Base-by-base conservation (phyloP, 768 basidiomycete species). In the Pisolithus microcarpus region DNA sequence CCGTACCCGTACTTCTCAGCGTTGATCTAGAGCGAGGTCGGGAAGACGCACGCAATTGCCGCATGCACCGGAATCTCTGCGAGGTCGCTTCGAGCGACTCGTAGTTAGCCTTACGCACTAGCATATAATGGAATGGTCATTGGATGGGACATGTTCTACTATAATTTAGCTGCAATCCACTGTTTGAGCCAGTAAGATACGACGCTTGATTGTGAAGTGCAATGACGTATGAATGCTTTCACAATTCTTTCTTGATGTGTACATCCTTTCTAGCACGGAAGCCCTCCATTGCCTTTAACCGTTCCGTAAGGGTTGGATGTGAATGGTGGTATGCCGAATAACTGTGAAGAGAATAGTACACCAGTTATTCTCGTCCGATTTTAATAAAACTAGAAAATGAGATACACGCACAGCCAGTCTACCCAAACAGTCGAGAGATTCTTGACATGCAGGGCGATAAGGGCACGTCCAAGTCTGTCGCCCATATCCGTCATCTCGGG, bases 241-340 rank as follows among this genome's bases (percentile, higher is more conserved):
- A 66, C 0, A 61, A 38, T 43, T 55, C 58, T 54, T 69, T 67
- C 50, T 65, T 68, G 43, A 39, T 56, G 51, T 62, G 48, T 55
- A 55, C 58, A 0, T 49, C 37, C 31, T 70, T 70, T 54, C 72
- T 68, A 5, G 65, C 68, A 58, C 82, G 76, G 73, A 78, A 82
- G n/a, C 69, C 64, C 52, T 95, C 91, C 37, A 96, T 75, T 2
- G 81, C 90, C 56, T 80, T 83, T 60, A 97, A 72, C 7, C 94
- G 79, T 71, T 99, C 94, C 36, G 88, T 86, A 56, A 99, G 67
- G 2, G 92, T 96, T 5, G 95, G 95, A 68, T 99, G 95, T 43
- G 89, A 93, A 68, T 97, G 91, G 66, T 96, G 91, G 59, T 91
- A 96, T 19, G 90, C 89, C 46, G 92, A 96, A 71, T 95, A 96